Conservation (phyloP, 116 monocot genomes). For the Zostera marina region DNA sequence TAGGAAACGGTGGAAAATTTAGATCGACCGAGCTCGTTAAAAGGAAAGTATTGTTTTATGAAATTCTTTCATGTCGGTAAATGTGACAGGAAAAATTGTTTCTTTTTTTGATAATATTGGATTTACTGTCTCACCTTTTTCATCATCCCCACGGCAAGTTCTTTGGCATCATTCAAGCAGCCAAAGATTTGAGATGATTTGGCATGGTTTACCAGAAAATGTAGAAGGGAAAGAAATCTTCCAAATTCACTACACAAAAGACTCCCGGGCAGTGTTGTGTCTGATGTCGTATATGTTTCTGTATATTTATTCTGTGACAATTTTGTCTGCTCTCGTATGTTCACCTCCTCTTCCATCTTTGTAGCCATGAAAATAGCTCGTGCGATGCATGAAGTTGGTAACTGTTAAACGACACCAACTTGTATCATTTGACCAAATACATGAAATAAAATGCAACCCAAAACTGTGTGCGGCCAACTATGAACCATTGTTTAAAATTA, state of each 20-base stretch:
- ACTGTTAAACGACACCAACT: slow-evolving; percentile 23
- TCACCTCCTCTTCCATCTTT: slow-evolving; percentile 43
- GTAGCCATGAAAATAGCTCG: slow-evolving; percentile 52
- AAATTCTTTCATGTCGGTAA: too few species aligned
- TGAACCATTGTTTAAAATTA: neutral
- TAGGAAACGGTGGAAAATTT: too few species aligned
- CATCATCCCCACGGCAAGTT: slow-evolving; percentile 24
- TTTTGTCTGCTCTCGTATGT: neutral
- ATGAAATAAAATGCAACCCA: neutral
- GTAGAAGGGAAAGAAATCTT: slow-evolving; percentile 18
- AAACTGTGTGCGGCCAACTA: neutral
- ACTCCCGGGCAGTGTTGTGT: neutral
- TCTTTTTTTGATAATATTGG: too few species aligned
- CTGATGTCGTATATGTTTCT: neutral
- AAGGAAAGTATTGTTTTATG: too few species aligned
- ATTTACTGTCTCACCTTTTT: neutral
- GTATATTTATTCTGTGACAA: neutral
- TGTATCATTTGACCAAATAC: neutral
- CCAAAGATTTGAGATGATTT: slow-evolving; percentile 9
- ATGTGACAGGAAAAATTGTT: too few species aligned
- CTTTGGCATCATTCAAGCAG: slow-evolving; percentile 30
- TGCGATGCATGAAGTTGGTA: slow-evolving; percentile 56
- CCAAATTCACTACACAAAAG: slow-evolving; percentile 18
- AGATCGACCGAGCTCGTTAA: too few species aligned
- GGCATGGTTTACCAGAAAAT: slow-evolving; percentile 8